Conservation (phyloP, 257 asterid genomes). For the Solanum sejunctum region DNA sequence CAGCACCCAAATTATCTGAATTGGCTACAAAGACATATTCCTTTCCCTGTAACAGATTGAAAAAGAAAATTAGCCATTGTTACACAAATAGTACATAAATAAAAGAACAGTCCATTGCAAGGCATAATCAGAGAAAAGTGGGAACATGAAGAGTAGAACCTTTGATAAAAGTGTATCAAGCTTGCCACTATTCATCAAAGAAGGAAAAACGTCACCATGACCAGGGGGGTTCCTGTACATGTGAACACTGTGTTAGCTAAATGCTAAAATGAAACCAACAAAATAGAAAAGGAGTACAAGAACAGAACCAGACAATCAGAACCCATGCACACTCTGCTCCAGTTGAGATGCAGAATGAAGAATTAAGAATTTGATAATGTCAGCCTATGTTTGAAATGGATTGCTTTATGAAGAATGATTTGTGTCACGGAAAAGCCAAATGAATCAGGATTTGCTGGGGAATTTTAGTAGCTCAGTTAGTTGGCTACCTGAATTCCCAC, state of each 20-base stretch:
- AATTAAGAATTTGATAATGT: not conserved
- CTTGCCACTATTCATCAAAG: constrained; percentile 92
- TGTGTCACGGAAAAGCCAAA: not conserved
- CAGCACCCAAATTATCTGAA: constrained; percentile 96
- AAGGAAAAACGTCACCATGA: constrained; percentile 95
- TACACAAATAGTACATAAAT: not conserved
- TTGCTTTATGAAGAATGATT: not conserved
- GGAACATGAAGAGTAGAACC: constrained; percentile 31
- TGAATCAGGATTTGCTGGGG: not conserved
- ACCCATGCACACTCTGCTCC: not conserved
- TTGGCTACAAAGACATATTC: constrained; percentile 91
- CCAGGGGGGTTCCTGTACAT: constrained; percentile 90
- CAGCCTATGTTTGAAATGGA: not conserved
- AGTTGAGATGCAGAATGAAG: not conserved
- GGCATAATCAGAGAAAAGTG: not conserved
- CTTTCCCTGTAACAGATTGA: constrained; percentile 58
- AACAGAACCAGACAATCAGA: not conserved
- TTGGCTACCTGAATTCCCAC: too few species aligned
- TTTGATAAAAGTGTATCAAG: constrained; percentile 76
- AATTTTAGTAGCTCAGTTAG: too few species aligned
- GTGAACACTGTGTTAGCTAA: constrained; percentile 9
- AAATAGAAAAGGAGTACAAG: not conserved
- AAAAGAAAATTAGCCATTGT: not conserved
- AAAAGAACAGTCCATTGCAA: not conserved
- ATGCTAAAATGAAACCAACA: not conserved